Base-by-base conservation (phyloP, 257 asterid species). In the Jasminum sambac region DNA sequence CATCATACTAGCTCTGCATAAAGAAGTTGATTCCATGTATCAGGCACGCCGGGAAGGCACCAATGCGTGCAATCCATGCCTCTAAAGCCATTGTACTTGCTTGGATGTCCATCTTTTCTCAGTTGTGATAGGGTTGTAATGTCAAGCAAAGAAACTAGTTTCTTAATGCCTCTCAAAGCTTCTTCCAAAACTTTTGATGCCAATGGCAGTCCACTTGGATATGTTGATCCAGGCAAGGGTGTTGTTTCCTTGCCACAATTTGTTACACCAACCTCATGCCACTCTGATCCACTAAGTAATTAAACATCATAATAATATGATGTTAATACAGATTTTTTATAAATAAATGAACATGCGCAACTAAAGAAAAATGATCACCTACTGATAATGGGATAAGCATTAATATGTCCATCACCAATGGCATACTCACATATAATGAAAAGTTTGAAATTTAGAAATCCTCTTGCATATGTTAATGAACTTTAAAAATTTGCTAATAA, bases 41-140 rank as follows among this genome's bases (percentile, higher is more conserved):
- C 93, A n/a, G 79, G 85, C 6, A 85, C 83, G 0, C 96, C 93
- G 21, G 87, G 86, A 16, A 89, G 25, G 72, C 93, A 89, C 96
- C 96, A 89, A 68, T 89, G 96, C 2, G 84, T 81, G 70, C 90
- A 89, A 36, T 89, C 93, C 85, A 87, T 82, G 42, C 85, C 86
- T 8, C 57, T 36, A 3, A 77, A 67, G 2, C 16, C 73, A 64
- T 82, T 89, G 61, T 77, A 76, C 62, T 23, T 70, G 65, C 84
- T 74, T 0, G 89, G 89, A 64, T 87, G 91, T 9, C 84, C 95
- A 44, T 89, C 90, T 73, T 87, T 87, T 62, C 95, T 81, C 6
- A 89, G 39, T 6, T 85, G 90, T 5, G 96, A 89, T 1, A 89
- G 12, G 11, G 72, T 64, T 50, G 95, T 89, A 36, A 87, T 87